A percentile compares a stretch with the other conserved stretches of the same genome.
Conservation (phyloP, 305 asterid genomes). For the Striga hermonthica region DNA sequence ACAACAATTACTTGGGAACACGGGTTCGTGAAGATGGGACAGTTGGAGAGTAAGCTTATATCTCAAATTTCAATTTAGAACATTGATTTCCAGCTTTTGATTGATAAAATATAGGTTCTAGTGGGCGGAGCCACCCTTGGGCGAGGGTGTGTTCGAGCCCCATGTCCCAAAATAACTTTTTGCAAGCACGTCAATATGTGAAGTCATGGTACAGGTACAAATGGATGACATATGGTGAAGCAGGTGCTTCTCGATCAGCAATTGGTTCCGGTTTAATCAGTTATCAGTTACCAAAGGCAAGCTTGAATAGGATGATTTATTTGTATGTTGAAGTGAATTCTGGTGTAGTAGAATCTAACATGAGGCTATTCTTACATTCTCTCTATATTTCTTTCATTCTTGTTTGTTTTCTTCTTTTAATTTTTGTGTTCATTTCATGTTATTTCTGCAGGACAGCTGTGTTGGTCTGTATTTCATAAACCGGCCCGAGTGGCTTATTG, state of each 20-base stretch:
- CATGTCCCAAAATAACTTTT: neutral
- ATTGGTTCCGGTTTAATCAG: constrained; percentile 60
- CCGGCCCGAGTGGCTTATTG: constrained; percentile 65
- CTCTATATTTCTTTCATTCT: neutral
- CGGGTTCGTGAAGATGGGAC: constrained; percentile 54
- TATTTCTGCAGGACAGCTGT: constrained; percentile 48
- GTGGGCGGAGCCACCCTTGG: no score
- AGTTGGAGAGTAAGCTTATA: constrained; percentile 55
- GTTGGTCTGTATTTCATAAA: constrained; percentile 62
- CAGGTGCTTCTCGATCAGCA: constrained; percentile 50
- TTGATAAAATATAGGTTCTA: neutral
- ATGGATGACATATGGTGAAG: constrained; percentile 64
- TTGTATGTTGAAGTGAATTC: neutral
- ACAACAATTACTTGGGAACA: constrained; percentile 56
- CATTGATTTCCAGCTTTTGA: neutral
- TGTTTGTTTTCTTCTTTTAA: neutral
- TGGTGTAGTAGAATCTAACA: no score
- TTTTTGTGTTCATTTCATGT: constrained; percentile 8
- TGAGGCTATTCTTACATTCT: no score
- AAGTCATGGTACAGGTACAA: constrained; percentile 38
- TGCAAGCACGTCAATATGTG: neutral
- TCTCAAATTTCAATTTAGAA: constrained; percentile 3
- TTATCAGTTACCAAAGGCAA: constrained; percentile 49
- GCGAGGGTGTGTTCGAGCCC: neutral
- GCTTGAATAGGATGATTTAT: neutral